phyloP scores from a whole-genome alignment of 169 alveolate genomes.

The Plasmodium gonderi region DNA sequence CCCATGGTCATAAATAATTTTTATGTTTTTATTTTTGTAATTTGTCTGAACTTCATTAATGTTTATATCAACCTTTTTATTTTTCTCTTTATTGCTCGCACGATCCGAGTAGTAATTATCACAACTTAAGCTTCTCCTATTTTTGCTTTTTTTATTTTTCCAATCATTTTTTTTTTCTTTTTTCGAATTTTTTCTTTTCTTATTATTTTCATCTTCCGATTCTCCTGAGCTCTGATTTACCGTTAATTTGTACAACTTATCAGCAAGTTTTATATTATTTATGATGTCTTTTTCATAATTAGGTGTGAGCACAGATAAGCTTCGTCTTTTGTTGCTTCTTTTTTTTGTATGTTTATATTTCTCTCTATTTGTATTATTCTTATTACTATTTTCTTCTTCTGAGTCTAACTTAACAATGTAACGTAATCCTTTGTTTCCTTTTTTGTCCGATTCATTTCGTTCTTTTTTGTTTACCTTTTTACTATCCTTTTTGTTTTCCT shows the following conservation, averaged over 20 bases:
- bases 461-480: slow-evolving; percentile 13
- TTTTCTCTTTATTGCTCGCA: neutral
- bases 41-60: slow-evolving; percentile 53
- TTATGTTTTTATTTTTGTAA: slow-evolving; percentile 60
- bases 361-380: slow-evolving; percentile 5
- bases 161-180: slow-evolving; percentile 1
- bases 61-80: slow-evolving; percentile 51
- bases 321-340: slow-evolving; percentile 54
- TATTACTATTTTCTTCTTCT: slow-evolving; percentile 6
- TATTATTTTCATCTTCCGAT: slow-evolving; percentile 12
- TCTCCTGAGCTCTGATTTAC: neutral
- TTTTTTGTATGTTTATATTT: slow-evolving; percentile 20
- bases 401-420: neutral
- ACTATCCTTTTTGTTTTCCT: slow-evolving; percentile 7
- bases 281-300: slow-evolving; percentile 53
- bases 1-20: slow-evolving; percentile 68
- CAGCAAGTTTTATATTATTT: slow-evolving; percentile 57
- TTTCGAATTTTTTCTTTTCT: neutral
- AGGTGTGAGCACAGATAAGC: slow-evolving; percentile 22
- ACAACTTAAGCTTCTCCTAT: slow-evolving; percentile 67
- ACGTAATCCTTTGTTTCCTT: neutral
- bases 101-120: slow-evolving; percentile 22
- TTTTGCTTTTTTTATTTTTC: slow-evolving; percentile 9
- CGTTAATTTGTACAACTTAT: slow-evolving; percentile 27
- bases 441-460: neutral